Conservation (phyloP, 1,284 basidiomycete genomes). For the Pseudomicrostroma phylloplanum region DNA sequence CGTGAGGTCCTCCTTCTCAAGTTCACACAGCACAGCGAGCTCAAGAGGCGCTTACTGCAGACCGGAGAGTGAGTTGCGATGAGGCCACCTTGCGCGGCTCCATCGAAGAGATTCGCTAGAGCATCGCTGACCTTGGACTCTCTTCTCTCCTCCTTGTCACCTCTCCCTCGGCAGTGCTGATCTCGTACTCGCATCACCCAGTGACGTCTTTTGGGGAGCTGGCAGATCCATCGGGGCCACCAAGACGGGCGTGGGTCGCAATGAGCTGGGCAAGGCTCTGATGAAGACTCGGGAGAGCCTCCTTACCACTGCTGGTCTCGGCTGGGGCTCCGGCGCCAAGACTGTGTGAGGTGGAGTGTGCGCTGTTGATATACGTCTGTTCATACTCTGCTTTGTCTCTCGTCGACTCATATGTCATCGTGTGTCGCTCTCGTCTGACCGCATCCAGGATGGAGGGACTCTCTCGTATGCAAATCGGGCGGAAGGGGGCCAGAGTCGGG, state of each 20-base stretch:
- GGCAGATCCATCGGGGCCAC: conserved; percentile 13
- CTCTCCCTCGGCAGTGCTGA: conserved; percentile 10
- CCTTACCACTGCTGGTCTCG: conserved; percentile 20
- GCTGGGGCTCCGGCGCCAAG: conserved; percentile 26
- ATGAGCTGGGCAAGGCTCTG: conserved; percentile 32
- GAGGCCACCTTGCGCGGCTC: background rate
- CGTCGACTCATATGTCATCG: background rate
- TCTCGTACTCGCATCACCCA: conserved; percentile 29
- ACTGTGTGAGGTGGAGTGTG: conserved; percentile 18
- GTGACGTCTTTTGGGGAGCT: conserved; percentile 40
- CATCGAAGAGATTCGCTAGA: too few species aligned
- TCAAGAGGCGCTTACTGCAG: conserved; percentile 23
- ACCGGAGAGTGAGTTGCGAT: conserved; percentile 20
- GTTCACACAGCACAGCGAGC: conserved; percentile 25
- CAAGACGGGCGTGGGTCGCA: conserved; percentile 17
- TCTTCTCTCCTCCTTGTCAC: background rate
- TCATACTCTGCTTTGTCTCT: background rate
- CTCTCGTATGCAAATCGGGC: too few species aligned
- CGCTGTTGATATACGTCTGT: too few species aligned
- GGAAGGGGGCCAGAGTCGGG: too few species aligned
- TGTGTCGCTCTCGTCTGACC: too few species aligned
- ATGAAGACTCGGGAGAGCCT: conserved; percentile 29
- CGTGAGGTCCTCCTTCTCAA: conserved; percentile 32
- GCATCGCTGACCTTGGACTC: too few species aligned
- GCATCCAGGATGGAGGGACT: too few species aligned